phyloP scores from a whole-genome alignment of 495 filamentous ascomycete genomes.

The Xylaria curta region DNA sequence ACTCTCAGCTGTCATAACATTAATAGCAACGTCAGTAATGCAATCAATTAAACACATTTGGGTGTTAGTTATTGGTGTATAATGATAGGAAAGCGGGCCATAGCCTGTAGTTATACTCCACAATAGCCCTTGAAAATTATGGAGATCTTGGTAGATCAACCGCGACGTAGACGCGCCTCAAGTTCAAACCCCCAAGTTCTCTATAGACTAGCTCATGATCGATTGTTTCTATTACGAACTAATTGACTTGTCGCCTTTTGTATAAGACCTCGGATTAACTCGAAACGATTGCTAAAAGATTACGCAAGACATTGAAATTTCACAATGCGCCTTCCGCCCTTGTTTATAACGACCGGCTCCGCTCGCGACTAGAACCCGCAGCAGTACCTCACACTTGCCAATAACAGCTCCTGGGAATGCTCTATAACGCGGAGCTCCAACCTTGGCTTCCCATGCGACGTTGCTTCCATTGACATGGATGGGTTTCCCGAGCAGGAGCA shows the following conservation, averaged over 20 bases:
- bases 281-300: neutral
- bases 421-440: conserved; percentile 2
- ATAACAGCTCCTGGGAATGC: conserved; percentile 22
- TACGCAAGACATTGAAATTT: neutral
- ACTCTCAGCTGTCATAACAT: neutral
- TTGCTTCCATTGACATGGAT: conserved; percentile 19
- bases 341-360: conserved; percentile 23
- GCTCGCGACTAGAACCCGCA: conserved; percentile 28
- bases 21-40: neutral
- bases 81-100: neutral
- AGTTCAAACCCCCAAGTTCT: neutral
- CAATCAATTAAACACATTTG: conserved; percentile 7
- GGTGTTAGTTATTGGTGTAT: neutral
- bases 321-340: conserved; percentile 27
- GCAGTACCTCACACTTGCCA: conserved; percentile 14
- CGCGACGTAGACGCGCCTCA: conserved; percentile 26
- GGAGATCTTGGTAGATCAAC: neutral
- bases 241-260: neutral
- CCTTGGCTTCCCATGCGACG: conserved; percentile 17
- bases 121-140: neutral
- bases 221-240: neutral
- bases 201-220: neutral
- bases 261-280: neutral
- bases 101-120: neutral
- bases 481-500: neutral